These are phyloP conservation scores for Colletotrichum orbiculare DNA, from an alignment of 2,329 filamentous ascomycete genomes.

Conservation along the genomic window DNA sequence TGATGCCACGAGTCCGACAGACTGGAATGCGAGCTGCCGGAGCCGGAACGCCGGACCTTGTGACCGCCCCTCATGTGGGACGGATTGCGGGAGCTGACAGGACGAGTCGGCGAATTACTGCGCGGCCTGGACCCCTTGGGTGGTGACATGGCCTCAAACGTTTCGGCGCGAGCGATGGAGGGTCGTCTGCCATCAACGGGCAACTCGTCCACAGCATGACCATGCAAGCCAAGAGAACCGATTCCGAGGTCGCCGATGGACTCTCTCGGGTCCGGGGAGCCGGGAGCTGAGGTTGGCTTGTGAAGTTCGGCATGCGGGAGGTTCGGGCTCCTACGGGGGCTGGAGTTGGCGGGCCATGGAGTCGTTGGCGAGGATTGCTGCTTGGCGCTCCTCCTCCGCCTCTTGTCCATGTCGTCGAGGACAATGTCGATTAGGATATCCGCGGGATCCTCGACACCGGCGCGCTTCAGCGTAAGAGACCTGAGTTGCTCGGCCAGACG, in stretches of 20 bases:
- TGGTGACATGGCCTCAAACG: constrained; percentile 58
- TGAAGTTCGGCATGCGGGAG: constrained; percentile 73
- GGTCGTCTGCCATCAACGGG: constrained; percentile 51
- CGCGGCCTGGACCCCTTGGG: constrained; percentile 65
- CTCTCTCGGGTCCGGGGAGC: constrained; percentile 64
- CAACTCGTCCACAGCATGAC: constrained; percentile 58
- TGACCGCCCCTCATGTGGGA: constrained; percentile 75
- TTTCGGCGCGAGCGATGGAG: constrained; percentile 59
- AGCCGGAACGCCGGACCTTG: constrained; percentile 87
- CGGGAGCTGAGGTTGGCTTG: constrained; percentile 75
- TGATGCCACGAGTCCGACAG: constrained; percentile 73
- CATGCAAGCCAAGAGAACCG: constrained; percentile 68
- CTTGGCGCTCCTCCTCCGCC: constrained; percentile 88
- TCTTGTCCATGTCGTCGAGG: constrained; percentile 94
- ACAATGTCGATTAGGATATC: constrained; percentile 94
- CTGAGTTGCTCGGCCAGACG: constrained; percentile 90
- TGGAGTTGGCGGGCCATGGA: constrained; percentile 70
- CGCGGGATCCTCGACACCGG: constrained; percentile 86
- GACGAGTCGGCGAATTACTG: constrained; percentile 85
- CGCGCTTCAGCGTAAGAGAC: constrained; percentile 88
- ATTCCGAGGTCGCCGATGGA: constrained; percentile 63
- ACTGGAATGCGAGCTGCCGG: constrained; percentile 91
- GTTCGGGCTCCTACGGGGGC: constrained; percentile 71
- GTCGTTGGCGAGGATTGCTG: constrained; percentile 82
- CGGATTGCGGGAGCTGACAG: constrained; percentile 78